Evolutionary conservation across 2,329 filamentous ascomycete species (phyloP), one percentile per base, ranked within the genome.

Genomic region (Beauveria pseudobassiana): DNA sequence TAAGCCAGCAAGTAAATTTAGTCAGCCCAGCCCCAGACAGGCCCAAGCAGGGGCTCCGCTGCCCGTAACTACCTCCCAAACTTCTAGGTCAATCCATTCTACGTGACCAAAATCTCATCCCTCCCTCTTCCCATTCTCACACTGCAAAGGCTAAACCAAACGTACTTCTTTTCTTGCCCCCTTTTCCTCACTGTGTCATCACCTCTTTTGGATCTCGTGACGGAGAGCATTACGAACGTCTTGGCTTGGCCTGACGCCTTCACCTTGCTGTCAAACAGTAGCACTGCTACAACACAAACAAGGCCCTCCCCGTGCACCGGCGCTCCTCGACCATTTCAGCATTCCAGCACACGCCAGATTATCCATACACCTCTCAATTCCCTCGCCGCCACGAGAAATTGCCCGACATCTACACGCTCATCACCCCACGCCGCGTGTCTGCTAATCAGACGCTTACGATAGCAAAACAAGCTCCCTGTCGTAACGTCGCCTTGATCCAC

Each of bases 331-430:
- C 45, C 14, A 16, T 49, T 49, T 45, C 58, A 64, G 57, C 64
- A 65, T 66, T 66, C 65, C 65, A 63, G 65, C 16, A 38, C 20
- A 26, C 24, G 10, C 40, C 52, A n/a, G 20, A 49, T 43, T 59
- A n/a, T 8, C 28, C 43, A 24, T 58, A 28, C 34, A 51, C 43
- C 56, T 43, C 18, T 34, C 46, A 22, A 51, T 45, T 52, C 46
- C 16, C 38, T 30, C n/a, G 28, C 14, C 12, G 34, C 42, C 10
- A 58, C 26, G 34, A 45, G 10, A 30, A 46, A 38, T 20, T 26
- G 8, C 30, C 46, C 46, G 24, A 46, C 26, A 12, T 20, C 2
- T 26, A n/a, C n/a, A n/a, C 45, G 16, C 10, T 24, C 26, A 30
- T 45, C 10, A 20, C 10, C 43, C 34, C 24, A 38, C 38, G 26